Conservation (phyloP, 169 alveolate species). For the Cryptosporidium bovis region DNA sequence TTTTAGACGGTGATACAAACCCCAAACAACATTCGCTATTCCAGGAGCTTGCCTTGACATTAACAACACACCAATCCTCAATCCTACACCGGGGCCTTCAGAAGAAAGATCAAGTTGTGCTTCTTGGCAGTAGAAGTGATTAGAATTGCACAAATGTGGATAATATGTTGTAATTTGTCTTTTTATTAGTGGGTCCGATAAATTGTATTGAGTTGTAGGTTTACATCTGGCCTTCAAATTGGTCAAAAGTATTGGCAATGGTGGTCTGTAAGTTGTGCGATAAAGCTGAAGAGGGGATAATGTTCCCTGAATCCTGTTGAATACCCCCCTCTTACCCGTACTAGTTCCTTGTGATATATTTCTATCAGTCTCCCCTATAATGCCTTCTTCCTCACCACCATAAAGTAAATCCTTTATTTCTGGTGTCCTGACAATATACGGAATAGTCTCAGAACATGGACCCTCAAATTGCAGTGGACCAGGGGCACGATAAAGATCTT, state of each 20-base stretch:
- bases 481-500: conserved; percentile 93
- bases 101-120: conserved; percentile 50
- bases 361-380: neutral
- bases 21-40: conserved; percentile 95
- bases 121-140: conserved; percentile 76
- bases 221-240: conserved; percentile 70
- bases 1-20: conserved; percentile 90
- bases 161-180: conserved; percentile 88
- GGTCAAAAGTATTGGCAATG: conserved; percentile 49
- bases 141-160: conserved; percentile 83
- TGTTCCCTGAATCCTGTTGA: conserved; percentile 69
- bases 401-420: conserved; percentile 43
- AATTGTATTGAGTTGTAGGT: conserved; percentile 81
- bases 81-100: conserved; percentile 70
- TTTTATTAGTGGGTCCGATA: conserved; percentile 88
- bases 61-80: conserved; percentile 91
- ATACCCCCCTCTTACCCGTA: conserved; percentile 65
- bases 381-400: conserved; percentile 9
- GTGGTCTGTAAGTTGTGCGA: conserved; percentile 73
- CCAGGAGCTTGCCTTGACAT: conserved; percentile 97
- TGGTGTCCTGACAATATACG: conserved; percentile 75
- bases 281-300: conserved; percentile 64
- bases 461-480: conserved; percentile 97
- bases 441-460: conserved; percentile 78
- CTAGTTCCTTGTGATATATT: conserved; percentile 6